Conservation (phyloP, 2,329 filamentous ascomycete species). For the Hymenoscyphus albidus region DNA sequence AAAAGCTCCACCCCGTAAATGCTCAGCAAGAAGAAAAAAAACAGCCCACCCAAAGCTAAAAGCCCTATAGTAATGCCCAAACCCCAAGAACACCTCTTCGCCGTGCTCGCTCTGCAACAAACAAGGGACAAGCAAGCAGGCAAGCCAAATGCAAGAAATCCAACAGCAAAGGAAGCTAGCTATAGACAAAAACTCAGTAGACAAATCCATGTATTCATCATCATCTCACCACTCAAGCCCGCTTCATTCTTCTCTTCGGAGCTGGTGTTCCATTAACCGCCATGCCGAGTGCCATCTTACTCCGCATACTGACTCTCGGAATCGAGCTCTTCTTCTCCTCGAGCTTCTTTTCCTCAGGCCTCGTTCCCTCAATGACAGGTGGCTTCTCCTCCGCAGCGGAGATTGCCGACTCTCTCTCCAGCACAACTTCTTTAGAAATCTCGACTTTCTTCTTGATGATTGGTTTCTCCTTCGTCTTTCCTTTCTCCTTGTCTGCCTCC, state of each 20-base stretch:
- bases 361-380: not conserved
- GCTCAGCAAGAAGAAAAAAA: not conserved
- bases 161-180: not conserved
- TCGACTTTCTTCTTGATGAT: constrained; percentile 4
- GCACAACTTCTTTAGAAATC: constrained; percentile 11
- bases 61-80: too few species aligned
- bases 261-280: constrained; percentile 33
- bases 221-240: constrained; percentile 3
- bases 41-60: too few species aligned
- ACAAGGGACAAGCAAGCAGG: not conserved
- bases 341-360: not conserved
- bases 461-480: constrained; percentile 8
- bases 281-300: constrained; percentile 31
- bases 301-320: constrained; percentile 28
- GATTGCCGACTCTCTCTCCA: constrained; percentile 20
- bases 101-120: not conserved
- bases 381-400: constrained; percentile 13
- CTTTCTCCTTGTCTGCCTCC: constrained; percentile 23
- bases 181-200: not conserved
- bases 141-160: not conserved
- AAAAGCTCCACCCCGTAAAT: not conserved
- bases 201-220: constrained; percentile 6
- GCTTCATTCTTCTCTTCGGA: constrained; percentile 29
- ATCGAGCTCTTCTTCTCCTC: constrained; percentile 23
- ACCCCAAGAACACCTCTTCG: not conserved